phyloP scores from a whole-genome alignment of 2,329 filamentous ascomycete species.

The Ophiostoma triangulosporum region DNA sequence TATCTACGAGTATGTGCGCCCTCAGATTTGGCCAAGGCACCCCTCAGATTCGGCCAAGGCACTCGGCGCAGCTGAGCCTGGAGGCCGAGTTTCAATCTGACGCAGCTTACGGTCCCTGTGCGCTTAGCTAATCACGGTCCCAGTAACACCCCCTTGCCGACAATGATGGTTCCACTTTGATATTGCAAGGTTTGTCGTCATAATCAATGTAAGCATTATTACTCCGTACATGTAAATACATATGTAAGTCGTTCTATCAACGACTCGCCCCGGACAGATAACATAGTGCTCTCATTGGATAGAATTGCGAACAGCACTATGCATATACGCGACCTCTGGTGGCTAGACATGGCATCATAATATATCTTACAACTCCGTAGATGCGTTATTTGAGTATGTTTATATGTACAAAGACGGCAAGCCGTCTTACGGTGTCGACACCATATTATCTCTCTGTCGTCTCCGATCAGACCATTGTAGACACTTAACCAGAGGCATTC shows the following conservation, averaged over 20 bases:
- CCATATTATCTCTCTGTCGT: background rate
- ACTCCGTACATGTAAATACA: too few relatives aligned
- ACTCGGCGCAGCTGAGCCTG: background rate
- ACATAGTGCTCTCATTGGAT: too few relatives aligned
- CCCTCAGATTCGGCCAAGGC: background rate
- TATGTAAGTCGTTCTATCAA: too few relatives aligned
- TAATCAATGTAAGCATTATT: too few relatives aligned
- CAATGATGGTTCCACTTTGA: background rate
- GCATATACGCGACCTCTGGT: background rate
- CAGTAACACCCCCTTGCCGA: too few relatives aligned
- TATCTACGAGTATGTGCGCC: background rate
- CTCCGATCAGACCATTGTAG: background rate
- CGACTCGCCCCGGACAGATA: too few relatives aligned
- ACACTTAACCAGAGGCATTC: conserved; percentile 21
- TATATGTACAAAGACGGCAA: background rate
- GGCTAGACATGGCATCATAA: background rate
- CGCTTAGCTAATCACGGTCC: background rate
- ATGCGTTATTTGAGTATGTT: background rate
- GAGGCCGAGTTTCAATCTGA: background rate
- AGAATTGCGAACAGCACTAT: background rate
- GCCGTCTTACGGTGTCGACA: background rate
- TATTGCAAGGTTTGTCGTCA: too few relatives aligned
- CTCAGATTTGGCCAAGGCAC: background rate
- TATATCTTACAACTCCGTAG: background rate
- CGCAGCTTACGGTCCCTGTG: background rate